Conservation (phyloP, 768 basidiomycete species). For the Pleurotus salmoneostramineus region DNA sequence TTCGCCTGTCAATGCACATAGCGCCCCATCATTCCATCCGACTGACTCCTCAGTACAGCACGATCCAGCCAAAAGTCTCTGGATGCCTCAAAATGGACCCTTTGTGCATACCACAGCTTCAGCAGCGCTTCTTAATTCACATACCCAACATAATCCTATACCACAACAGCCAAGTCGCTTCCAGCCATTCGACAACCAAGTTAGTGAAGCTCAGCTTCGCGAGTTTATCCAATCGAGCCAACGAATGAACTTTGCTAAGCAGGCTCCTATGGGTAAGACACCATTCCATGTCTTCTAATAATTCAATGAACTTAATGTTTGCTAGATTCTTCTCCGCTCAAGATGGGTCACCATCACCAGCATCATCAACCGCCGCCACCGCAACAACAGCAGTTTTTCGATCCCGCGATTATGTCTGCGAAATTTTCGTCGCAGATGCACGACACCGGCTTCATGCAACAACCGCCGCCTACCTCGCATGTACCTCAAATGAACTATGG, state of each 20-base stretch:
- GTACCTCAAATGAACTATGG: slow-evolving; percentile 39
- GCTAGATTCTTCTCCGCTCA: not conserved
- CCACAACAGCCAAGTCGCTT: slow-evolving; percentile 40
- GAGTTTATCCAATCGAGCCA: slow-evolving; percentile 74
- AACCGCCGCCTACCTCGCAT: slow-evolving; percentile 24
- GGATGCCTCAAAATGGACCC: slow-evolving; percentile 11
- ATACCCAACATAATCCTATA: slow-evolving; percentile 33
- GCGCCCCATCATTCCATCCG: slow-evolving; percentile 38
- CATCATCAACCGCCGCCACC: too few species aligned
- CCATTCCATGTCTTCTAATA: not conserved
- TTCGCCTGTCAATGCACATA: slow-evolving; percentile 46
- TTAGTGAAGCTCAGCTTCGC: slow-evolving; percentile 75
- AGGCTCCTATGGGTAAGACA: not conserved
- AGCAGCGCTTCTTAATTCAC: slow-evolving; percentile 45
- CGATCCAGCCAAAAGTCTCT: slow-evolving; percentile 20
- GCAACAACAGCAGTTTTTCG: slow-evolving; percentile 49
- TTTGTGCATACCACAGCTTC: slow-evolving; percentile 19
- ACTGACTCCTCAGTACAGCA: slow-evolving; percentile 17
- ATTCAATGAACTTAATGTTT: not conserved
- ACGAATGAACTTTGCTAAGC: slow-evolving; percentile 30
- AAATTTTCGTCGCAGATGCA: slow-evolving; percentile 40
- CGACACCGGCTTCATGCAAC: not conserved
- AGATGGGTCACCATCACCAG: not conserved
- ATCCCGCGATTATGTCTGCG: slow-evolving; percentile 81
- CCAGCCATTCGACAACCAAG: slow-evolving; percentile 49